Conservation (phyloP, 148 eudicot genomes). For the Gaultheria prostrata region DNA sequence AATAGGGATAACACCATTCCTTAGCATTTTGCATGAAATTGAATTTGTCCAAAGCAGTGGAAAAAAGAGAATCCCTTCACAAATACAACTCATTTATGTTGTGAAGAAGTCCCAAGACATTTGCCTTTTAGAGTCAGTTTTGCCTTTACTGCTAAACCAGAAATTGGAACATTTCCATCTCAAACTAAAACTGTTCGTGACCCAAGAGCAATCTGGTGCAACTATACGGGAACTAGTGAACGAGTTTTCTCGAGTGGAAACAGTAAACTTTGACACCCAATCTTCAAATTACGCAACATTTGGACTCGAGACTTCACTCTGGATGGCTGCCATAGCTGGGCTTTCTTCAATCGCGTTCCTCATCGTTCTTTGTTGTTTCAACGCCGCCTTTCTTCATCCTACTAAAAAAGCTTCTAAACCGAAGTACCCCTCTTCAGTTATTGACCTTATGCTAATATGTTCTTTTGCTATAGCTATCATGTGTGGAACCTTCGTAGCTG, state of each 20-base stretch:
- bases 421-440: slow-evolving; percentile 41
- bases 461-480: slow-evolving; percentile 28
- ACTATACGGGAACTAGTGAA: slow-evolving; percentile 41
- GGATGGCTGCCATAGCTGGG: slow-evolving; percentile 40
- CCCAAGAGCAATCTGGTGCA: slow-evolving; percentile 42
- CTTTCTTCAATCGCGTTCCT: slow-evolving; percentile 52
- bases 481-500: slow-evolving; percentile 24
- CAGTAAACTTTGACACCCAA: slow-evolving; percentile 29
- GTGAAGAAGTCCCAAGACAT: slow-evolving; percentile 56
- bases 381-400: slow-evolving; percentile 36
- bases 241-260: slow-evolving; percentile 35
- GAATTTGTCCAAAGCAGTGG: slow-evolving; percentile 20
- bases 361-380: slow-evolving; percentile 41
- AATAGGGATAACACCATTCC: slow-evolving; percentile 82
- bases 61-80: slow-evolving; percentile 31
- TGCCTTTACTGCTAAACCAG: slow-evolving; percentile 39
- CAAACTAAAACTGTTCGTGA: slow-evolving; percentile 60
- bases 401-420: slow-evolving; percentile 30
- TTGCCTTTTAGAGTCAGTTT: slow-evolving; percentile 47
- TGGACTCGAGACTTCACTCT: slow-evolving; percentile 41
- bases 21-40: slow-evolving; percentile 72
- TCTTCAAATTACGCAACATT: slow-evolving; percentile 28
- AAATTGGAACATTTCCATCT: slow-evolving; percentile 28
- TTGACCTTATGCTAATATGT: slow-evolving; percentile 5
- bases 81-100: slow-evolving; percentile 54